Percentiles rank a stretch among this genome's conserved stretches.
Evolutionary conservation across 108 stramenopile genomes (phyloP).

Genomic region (Fistulifera solaris): DNA sequence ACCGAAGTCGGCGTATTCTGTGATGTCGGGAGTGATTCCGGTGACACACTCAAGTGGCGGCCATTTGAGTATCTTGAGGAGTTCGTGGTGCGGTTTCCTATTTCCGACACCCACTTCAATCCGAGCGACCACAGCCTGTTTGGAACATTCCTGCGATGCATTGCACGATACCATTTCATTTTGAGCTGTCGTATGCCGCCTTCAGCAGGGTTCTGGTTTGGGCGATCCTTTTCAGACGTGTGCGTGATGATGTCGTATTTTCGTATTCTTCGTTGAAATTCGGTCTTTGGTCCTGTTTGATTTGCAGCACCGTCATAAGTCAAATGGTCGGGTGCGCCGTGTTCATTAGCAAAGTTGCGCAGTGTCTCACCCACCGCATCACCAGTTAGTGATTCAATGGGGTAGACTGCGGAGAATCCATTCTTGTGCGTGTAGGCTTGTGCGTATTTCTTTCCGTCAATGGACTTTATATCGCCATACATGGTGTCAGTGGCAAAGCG

Average conservation of each 20-base stretch:
- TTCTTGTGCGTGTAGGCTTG: neutral
- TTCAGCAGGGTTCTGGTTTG: too few relatives aligned
- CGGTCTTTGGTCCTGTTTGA: constrained; percentile 1
- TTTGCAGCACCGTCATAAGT: constrained; percentile 21
- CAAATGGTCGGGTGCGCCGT: constrained; percentile 21
- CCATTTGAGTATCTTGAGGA: neutral
- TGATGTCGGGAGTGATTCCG: constrained; percentile 29
- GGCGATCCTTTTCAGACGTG: too few relatives aligned
- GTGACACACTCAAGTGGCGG: constrained; percentile 6
- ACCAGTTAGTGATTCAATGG: neutral
- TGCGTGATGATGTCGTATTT: too few relatives aligned
- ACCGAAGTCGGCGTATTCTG: constrained; percentile 28
- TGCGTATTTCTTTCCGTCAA: neutral
- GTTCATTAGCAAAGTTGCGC: constrained; percentile 14
- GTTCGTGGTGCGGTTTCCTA: constrained; percentile 3
- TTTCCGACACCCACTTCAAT: constrained; percentile 5
- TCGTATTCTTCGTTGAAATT: constrained; percentile 10
- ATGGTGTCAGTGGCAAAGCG: neutral
- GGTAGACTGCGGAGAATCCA: neutral
- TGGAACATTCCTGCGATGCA: constrained; percentile 7
- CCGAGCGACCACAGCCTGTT: constrained; percentile 15
- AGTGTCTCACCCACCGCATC: constrained; percentile 8
- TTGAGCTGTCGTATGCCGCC: neutral
- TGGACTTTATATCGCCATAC: neutral
- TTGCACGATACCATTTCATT: neutral